Evolutionary conservation across 2,329 filamentous ascomycete species (phyloP), one percentile per base, ranked within the genome.

Genomic region (Tolypocladium tropicale): DNA sequence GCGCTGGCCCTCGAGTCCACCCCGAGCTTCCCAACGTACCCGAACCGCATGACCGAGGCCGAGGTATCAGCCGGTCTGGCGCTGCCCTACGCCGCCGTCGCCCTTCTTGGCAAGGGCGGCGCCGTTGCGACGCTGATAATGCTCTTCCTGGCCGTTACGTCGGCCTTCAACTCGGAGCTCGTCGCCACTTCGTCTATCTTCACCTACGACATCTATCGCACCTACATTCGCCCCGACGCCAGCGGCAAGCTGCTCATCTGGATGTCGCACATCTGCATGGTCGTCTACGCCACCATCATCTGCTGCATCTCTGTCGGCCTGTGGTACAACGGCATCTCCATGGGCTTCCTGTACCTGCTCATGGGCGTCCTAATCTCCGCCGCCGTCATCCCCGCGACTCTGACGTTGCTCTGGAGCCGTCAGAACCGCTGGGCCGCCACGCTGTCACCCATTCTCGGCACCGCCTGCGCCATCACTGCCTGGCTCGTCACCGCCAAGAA

Each of bases 341-440:
- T 96, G 89, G 91, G 90, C 12, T 95, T 92, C 65, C 77, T 95
- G 3, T 95, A 95, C 66, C 76, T 95, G 1, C 82, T 95, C 67
- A 96, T 96, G 91, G 92, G 91, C 9, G 88, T 91, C 53, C 89
- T 96, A 64, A 94, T 96, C 66, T 90, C 86, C 0, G 83, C 88
- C 0, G 91, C 90, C 3, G 90, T 95, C 4, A 79, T 96, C 14
- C 91, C 92, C 0, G 89, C 90, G 0, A 86, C 89, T 0, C 74
- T 95, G 59, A 89, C 90, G 0, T 79, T 96, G 0, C 77, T 91
- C 57, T 96, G 90, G 90, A 82, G 81, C 53, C 83, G 86, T 2
- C 90, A 95, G 69, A 90, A 89, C 63, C 83, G 81, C 74, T 81
- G 81, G 64, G 87, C 88, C 0, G 88, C 87, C 0, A 83, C 82